Conservation (phyloP, 805 yeast species). For the Ogataea neopini region DNA sequence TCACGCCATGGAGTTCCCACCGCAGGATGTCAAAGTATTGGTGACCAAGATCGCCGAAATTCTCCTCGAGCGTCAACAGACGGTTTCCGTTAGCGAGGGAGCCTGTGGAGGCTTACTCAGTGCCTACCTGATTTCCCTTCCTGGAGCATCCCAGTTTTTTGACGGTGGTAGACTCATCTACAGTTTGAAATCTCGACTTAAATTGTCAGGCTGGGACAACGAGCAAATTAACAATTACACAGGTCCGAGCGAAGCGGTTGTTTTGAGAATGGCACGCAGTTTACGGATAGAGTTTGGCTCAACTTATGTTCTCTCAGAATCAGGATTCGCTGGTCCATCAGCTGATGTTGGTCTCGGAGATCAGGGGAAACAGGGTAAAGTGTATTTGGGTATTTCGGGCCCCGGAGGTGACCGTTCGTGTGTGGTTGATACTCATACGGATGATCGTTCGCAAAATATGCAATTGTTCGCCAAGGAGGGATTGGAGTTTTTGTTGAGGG, state of each 20-base stretch:
- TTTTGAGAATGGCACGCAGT: slow-evolving; percentile 73
- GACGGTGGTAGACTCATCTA: slow-evolving; percentile 84
- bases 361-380: slow-evolving; percentile 58
- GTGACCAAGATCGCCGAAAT: slow-evolving; percentile 60
- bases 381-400: slow-evolving; percentile 69
- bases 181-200: slow-evolving; percentile 70
- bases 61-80: slow-evolving; percentile 53
- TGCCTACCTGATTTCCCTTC: slow-evolving; percentile 76
- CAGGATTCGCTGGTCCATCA: slow-evolving; percentile 86
- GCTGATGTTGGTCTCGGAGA: slow-evolving; percentile 37
- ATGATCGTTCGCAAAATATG: slow-evolving; percentile 70
- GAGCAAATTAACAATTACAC: slow-evolving; percentile 70
- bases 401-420: slow-evolving; percentile 57
- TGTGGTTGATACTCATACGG: slow-evolving; percentile 43
- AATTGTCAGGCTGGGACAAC: slow-evolving; percentile 76
- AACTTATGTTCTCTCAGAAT: slow-evolving; percentile 78
- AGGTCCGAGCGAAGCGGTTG: slow-evolving; percentile 81
- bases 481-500: slow-evolving; percentile 56
- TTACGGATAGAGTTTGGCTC: slow-evolving; percentile 79
- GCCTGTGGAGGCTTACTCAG: slow-evolving; percentile 89
- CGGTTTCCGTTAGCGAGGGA: slow-evolving; percentile 80
- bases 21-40: slow-evolving; percentile 48
- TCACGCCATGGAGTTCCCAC: slow-evolving; percentile 59
- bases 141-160: slow-evolving; percentile 82
- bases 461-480: slow-evolving; percentile 70